Evolutionary conservation across 306 rosid species (phyloP), one percentile per base, ranked within the genome.

Genomic region (Cicer yamashitae): DNA sequence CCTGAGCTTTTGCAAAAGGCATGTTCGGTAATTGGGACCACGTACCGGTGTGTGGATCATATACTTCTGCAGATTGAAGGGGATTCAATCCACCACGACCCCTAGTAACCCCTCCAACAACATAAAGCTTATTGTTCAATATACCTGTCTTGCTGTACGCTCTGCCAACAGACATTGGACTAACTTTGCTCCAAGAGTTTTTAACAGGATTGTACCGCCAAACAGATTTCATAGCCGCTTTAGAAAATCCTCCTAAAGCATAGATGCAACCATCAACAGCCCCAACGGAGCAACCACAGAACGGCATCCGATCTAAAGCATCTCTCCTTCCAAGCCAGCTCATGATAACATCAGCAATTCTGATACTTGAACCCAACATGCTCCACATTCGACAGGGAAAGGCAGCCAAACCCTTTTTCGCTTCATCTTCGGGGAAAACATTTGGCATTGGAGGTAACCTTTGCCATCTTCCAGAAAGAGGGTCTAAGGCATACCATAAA

Each of bases 21-120:
- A 84, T 84, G 81, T 37, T 77, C 8, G 88, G 88, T 74, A 84
- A 81, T 34, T 70, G 76, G 41, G 88, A 84, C 88, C 88, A 84
- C 9, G 34, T 11, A 20, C 85, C 76, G 0, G 81, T 74, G 11
- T 22, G 75, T 1, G 88, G 85, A 59, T 84, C 83, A 51, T 73
- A 81, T 14, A 81, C 83, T 84, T 84, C 88, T 30, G 83, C 85
- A 62, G 88, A 84, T 74, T 81, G 88, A 63, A 84, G 83, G 7
- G 88, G 85, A 69, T 34, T 77, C 48, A 81, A 75, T 56, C 88
- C 83, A 70, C 88, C 83, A 62, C 67, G 83, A 37, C 81, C 81
- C 71, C 81, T 68, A 54, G 85, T 73, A 62, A 84, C 81, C 10
- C 88, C 88, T 10, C 88, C 88, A 77, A 80, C 81, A 58, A 74